Conservation (phyloP, 352 stramenopile species). For the Aphanomyces cochlioides region DNA sequence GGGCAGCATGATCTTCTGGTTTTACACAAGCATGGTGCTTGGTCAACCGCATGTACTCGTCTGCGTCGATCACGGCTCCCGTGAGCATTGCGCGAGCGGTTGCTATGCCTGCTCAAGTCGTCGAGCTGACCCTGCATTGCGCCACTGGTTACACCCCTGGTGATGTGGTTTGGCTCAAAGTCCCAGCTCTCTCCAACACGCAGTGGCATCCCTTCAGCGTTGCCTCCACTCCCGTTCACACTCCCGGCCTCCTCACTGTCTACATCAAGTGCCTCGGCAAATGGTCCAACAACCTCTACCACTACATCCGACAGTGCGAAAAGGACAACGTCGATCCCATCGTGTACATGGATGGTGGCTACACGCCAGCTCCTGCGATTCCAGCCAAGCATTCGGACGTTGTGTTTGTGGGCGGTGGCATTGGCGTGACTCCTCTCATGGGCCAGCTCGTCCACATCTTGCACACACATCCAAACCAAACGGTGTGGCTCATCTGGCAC, state of each 20-base stretch:
- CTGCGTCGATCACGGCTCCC: not conserved
- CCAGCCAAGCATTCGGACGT: slow-evolving; percentile 36
- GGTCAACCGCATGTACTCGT: slow-evolving; percentile 50
- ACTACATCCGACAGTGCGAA: slow-evolving; percentile 35
- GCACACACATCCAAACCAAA: slow-evolving; percentile 2
- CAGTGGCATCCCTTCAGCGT: slow-evolving; percentile 39
- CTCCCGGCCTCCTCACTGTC: slow-evolving; percentile 33
- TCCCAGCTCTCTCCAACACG: slow-evolving; percentile 37
- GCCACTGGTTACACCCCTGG: slow-evolving; percentile 35
- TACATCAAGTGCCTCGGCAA: slow-evolving; percentile 32
- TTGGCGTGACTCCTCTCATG: slow-evolving; percentile 33
- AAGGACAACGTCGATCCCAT: slow-evolving; percentile 31
- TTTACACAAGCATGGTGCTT: slow-evolving; percentile 78
- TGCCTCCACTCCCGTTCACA: slow-evolving; percentile 32
- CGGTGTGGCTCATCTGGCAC: slow-evolving; percentile 24
- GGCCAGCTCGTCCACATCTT: slow-evolving; percentile 20
- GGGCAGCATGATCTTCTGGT: slow-evolving; percentile 77
- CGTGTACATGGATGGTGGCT: slow-evolving; percentile 39
- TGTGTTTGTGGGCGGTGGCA: slow-evolving; percentile 37
- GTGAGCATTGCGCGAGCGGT: not conserved
- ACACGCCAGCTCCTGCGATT: slow-evolving; percentile 26
- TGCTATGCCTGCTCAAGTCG: slow-evolving; percentile 29
- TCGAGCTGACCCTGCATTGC: slow-evolving; percentile 39
- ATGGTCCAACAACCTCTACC: slow-evolving; percentile 34
- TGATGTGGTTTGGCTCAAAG: slow-evolving; percentile 36